Evolutionary conservation across 2,329 filamentous ascomycete genomes (phyloP).

Genomic region (Sporothrix brunneoviolacea): DNA sequence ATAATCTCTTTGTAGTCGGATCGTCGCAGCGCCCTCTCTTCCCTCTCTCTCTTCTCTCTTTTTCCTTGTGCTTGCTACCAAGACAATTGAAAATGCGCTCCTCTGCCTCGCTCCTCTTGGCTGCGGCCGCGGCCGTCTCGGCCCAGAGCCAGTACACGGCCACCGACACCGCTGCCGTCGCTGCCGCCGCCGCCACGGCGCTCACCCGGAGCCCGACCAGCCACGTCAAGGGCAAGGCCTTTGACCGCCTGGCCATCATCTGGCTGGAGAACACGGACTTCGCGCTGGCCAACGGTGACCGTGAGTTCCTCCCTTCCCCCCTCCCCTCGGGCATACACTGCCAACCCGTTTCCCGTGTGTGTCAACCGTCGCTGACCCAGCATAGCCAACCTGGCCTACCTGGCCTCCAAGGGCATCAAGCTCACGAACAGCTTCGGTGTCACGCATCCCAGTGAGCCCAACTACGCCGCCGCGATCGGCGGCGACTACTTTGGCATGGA

Average conservation of each 20-base stretch:
- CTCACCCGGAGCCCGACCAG: slow-evolving; percentile 54
- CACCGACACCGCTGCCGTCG: slow-evolving; percentile 44
- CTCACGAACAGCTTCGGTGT: slow-evolving; percentile 54
- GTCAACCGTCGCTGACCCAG: neutral
- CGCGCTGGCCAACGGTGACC: slow-evolving; percentile 55
- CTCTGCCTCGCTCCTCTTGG: slow-evolving; percentile 12
- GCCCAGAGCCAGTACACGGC: slow-evolving; percentile 37
- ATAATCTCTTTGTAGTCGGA: slow-evolving; percentile 1
- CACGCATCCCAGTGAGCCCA: slow-evolving; percentile 69
- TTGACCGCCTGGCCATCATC: slow-evolving; percentile 65
- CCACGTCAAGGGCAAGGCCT: slow-evolving; percentile 62
- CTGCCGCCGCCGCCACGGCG: slow-evolving; percentile 52
- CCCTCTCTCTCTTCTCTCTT: neutral
- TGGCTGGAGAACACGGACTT: slow-evolving; percentile 76
- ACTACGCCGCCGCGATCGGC: slow-evolving; percentile 62
- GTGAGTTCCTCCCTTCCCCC: slow-evolving; percentile 30
- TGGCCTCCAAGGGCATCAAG: slow-evolving; percentile 56
- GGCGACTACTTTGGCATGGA: slow-evolving; percentile 70
- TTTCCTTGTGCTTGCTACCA: neutral
- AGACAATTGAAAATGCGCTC: slow-evolving; percentile 16
- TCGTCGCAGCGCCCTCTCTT: neutral
- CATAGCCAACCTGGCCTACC: slow-evolving; percentile 45
- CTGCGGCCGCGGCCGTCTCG: slow-evolving; percentile 14
- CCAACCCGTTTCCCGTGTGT: neutral
- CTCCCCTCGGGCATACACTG: neutral